Percentiles rank a stretch among this genome's conserved stretches.
These are phyloP conservation scores for Quercus parvula DNA, from an alignment of 306 rosid species.

Conservation along the genomic window DNA sequence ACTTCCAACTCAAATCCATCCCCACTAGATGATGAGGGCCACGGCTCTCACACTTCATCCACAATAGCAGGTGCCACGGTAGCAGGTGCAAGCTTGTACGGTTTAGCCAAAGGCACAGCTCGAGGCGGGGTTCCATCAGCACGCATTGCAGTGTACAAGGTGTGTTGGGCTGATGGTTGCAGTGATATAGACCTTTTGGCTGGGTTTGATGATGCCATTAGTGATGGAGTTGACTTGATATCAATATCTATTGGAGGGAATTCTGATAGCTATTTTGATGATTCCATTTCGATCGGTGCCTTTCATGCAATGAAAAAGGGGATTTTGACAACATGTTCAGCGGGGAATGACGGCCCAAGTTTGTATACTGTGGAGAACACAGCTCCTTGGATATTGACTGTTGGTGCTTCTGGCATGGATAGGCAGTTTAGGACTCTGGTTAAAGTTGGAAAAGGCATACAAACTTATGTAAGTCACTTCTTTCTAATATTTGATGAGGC, in stretches of 20 bases:
- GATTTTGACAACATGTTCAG: constrained; percentile 61
- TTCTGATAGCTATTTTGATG: neutral
- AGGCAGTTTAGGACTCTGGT: too few relatives aligned
- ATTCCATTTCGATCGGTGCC: constrained; percentile 5
- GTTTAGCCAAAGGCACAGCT: constrained; percentile 66
- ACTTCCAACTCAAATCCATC: neutral
- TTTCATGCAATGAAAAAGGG: constrained; percentile 61
- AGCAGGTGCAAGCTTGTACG: constrained; percentile 56
- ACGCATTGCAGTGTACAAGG: constrained; percentile 16
- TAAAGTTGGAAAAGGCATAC: too few relatives aligned
- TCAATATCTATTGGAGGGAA: constrained; percentile 60
- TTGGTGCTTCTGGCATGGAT: too few relatives aligned
- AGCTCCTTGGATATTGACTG: constrained; percentile 77
- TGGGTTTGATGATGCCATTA: constrained; percentile 68
- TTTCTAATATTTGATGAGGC: too few relatives aligned
- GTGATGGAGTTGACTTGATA: constrained; percentile 69
- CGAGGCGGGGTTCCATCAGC: constrained; percentile 31
- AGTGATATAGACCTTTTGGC: constrained; percentile 68
- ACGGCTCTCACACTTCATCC: constrained; percentile 31
- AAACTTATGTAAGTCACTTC: constrained; percentile 30
- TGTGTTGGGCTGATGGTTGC: constrained; percentile 65
- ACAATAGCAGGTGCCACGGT: constrained; percentile 38
- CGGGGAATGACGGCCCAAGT: constrained; percentile 54
- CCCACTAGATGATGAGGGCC: constrained; percentile 62
- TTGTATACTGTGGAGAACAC: constrained; percentile 39